phyloP scores from a whole-genome alignment of 2,329 filamentous ascomycete species.

The Colletotrichum sp. region DNA sequence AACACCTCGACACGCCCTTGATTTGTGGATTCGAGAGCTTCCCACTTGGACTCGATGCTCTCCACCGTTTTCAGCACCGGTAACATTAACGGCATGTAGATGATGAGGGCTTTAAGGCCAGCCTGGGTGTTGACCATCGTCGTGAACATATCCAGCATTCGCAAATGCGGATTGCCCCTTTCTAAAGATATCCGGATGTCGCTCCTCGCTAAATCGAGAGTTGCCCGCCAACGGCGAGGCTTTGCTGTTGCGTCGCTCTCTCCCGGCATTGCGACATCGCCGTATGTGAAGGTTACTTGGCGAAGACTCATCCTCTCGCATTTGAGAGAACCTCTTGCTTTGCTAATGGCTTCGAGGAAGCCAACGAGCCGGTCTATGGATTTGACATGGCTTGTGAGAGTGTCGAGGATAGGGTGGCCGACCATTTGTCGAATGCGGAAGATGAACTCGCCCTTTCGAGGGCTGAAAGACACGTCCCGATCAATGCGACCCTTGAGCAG shows the following conservation, averaged over 20 bases:
- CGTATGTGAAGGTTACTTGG: conserved; percentile 73
- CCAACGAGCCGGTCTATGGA: conserved; percentile 73
- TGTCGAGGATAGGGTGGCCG: conserved; percentile 61
- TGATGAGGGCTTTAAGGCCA: conserved; percentile 57
- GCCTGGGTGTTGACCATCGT: conserved; percentile 59
- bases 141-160: conserved; percentile 63
- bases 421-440: conserved; percentile 63
- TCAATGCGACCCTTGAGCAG: conserved; percentile 61
- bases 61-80: conserved; percentile 68
- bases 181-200: conserved; percentile 65
- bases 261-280: conserved; percentile 31
- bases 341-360: conserved; percentile 69
- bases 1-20: conserved; percentile 56
- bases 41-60: conserved; percentile 62
- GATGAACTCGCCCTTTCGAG: conserved; percentile 64
- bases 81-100: conserved; percentile 63
- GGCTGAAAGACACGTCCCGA: conserved; percentile 65
- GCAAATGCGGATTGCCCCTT: conserved; percentile 68
- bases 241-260: conserved; percentile 2
- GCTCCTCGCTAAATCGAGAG: conserved; percentile 59
- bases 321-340: conserved; percentile 56
- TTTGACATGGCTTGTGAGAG: conserved; percentile 64
- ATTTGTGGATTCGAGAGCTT: conserved; percentile 40
- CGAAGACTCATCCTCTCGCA: conserved; percentile 65
- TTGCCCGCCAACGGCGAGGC: conserved; percentile 52